Evolutionary conservation across 345 rosid genomes (phyloP).

Genomic region (Kernera saxatilis): DNA sequence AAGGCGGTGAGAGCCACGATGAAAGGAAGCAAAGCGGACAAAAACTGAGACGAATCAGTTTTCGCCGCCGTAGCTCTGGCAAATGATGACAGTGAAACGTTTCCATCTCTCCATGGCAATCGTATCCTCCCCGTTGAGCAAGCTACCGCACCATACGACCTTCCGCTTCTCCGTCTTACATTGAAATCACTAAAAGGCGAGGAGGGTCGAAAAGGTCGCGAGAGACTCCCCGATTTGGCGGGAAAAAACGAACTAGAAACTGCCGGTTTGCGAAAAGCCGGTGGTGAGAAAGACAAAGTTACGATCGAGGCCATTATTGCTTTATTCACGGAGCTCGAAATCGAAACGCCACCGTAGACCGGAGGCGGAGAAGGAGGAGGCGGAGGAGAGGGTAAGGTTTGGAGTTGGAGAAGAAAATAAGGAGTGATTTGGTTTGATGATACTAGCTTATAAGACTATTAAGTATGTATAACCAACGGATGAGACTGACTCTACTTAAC

Average conservation of each 20-base stretch:
- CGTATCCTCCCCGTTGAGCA: constrained; percentile 69
- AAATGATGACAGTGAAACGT: constrained; percentile 46
- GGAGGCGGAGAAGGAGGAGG: not conserved
- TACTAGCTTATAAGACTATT: not conserved
- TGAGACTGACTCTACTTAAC: not conserved
- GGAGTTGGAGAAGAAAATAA: not conserved
- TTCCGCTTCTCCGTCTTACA: constrained; percentile 9
- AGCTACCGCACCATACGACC: constrained; percentile 33
- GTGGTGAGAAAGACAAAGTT: constrained; percentile 1
- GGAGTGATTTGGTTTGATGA: not conserved
- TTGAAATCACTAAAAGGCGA: not conserved
- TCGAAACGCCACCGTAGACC: not conserved
- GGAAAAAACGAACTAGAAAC: not conserved
- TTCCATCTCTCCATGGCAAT: constrained; percentile 49
- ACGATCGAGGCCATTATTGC: not conserved
- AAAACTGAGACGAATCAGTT: constrained; percentile 45
- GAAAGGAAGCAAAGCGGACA: constrained; percentile 79
- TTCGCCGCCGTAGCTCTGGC: constrained; percentile 24
- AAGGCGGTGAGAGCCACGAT: constrained; percentile 67
- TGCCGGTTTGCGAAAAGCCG: not conserved
- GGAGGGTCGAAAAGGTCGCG: not conserved
- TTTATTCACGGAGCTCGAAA: not conserved
- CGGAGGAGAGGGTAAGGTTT: not conserved
- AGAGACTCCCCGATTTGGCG: not conserved
- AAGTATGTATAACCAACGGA: not conserved